phyloP scores from a whole-genome alignment of 345 rosid genomes.

The Trapa bicornis region DNA sequence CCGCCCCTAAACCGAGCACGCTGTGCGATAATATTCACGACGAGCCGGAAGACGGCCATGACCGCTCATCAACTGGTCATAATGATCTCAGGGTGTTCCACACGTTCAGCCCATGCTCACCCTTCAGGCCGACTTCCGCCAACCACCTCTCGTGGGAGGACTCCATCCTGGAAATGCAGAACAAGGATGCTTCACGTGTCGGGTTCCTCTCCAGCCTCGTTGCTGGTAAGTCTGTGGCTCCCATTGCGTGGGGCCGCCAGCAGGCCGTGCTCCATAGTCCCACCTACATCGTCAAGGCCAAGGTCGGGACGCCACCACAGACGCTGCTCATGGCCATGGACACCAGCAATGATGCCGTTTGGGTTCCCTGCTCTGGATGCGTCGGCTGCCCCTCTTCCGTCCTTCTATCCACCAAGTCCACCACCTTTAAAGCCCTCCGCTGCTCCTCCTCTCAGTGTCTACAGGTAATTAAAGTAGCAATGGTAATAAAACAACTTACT shows the following conservation, averaged over 20 bases:
- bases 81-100: constrained; percentile 54
- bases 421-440: constrained; percentile 40
- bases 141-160: constrained; percentile 71
- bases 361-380: constrained; percentile 27
- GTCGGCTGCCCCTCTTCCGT: constrained; percentile 34
- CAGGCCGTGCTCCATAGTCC: constrained; percentile 20
- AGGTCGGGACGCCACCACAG: constrained; percentile 25
- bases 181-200: constrained; percentile 63
- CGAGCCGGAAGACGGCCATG: no score
- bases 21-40: constrained; percentile 4
- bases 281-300: constrained; percentile 18
- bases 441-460: constrained; percentile 67
- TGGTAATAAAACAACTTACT: background rate
- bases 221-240: constrained; percentile 47
- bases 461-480: constrained; percentile 33
- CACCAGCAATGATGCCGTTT: constrained; percentile 22
- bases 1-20: constrained; percentile 15
- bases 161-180: constrained; percentile 49
- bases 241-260: constrained; percentile 21
- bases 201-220: constrained; percentile 64
- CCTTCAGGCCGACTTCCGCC: constrained; percentile 33
- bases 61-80: no score
- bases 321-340: constrained; percentile 24
- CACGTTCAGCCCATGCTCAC: constrained; percentile 64
- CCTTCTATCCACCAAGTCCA: constrained; percentile 40